Evolutionary conservation across 129 eudicot genomes (phyloP), one percentile per base, ranked within the genome.

Genomic region (Pittosporum tobira): DNA sequence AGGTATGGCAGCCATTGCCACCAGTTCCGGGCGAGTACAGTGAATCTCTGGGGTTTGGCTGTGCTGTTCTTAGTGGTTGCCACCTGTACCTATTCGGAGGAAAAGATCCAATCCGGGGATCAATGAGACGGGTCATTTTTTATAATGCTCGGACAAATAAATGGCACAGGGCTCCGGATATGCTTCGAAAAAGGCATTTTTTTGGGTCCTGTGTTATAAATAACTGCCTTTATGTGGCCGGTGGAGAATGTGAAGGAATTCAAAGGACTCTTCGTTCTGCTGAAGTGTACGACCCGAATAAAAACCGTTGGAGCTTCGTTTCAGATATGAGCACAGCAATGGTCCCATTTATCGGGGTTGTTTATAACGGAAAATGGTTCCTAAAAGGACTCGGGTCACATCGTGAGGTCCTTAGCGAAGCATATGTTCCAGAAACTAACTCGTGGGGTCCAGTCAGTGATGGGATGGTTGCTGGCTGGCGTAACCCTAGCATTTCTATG

Each of bases 311-410:
- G 97, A 85, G 75, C 51, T 82, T 74, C 26, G 75, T 90, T 49
- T 69, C 95, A 0, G 97, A 90, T 50, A 90, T 90, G 95, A 85
- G 83, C 75, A 85, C 79, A 1, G 89, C 87, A 18, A 82, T 90
- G 97, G 95, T 83, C 13, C 97, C 97, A 1, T 90, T 90, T 71
- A 90, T 90, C 13, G 97, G 97, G 37, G 94, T 85, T 0, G 93
- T 90, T 37, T 79, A 85, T 65, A 68, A 80, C 16, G 94, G 94
- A 4, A 85, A 85, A 67, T 90, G 97, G 97, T 85, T 77, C 58
- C 47, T 90, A 29, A 90, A 90, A 69, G 97, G 97, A 5, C 87
- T 82, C 5, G 95, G 97, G 44, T 65, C 84, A 55, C 94, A 78
- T 47, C 65, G 95, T 34, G 94, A 85, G 77, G 95, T 90, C 43